Percentiles rank a stretch among this genome's conserved stretches.
phyloP scores from a whole-genome alignment of 345 rosid genomes.

The Salix exigua region DNA sequence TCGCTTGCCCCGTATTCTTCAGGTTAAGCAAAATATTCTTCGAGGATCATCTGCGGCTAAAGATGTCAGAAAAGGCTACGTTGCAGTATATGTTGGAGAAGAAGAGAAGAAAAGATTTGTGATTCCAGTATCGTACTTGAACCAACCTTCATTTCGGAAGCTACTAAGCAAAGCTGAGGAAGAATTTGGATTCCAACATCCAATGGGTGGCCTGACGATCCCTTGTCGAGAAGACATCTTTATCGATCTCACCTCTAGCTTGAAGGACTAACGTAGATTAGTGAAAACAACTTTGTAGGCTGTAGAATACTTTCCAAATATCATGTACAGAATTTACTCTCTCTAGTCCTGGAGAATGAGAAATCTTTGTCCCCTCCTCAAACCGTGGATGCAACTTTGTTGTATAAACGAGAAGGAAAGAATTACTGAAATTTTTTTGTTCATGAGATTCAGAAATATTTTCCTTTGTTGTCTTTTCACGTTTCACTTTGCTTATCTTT shows the following conservation, averaged over 20 bases:
- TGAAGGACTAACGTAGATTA: not conserved
- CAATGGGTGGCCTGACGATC: slow-evolving; percentile 12
- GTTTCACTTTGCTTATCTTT: no score
- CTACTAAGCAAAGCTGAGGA: slow-evolving; percentile 8
- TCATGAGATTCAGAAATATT: no score
- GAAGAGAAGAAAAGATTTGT: slow-evolving; percentile 11
- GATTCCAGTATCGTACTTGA: slow-evolving; percentile 12
- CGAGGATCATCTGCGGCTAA: not conserved
- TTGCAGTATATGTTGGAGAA: slow-evolving; percentile 13
- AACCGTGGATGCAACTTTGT: no score
- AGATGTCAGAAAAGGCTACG: not conserved
- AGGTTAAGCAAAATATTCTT: not conserved
- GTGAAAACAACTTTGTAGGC: not conserved
- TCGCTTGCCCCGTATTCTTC: not conserved
- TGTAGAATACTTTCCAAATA: not conserved
- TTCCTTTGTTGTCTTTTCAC: no score
- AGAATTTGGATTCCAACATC: slow-evolving; percentile 17
- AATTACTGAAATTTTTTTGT: no score
- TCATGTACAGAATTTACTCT: not conserved
- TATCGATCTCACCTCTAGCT: slow-evolving; percentile 15
- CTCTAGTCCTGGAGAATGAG: no score
- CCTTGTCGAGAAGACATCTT: slow-evolving; percentile 14
- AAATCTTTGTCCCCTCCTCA: no score
- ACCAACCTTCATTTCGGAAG: slow-evolving; percentile 2
- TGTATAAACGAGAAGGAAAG: no score